Percentiles rank a stretch among this genome's conserved stretches.
These are phyloP conservation scores for Trichaptum fuscoviolaceum DNA, from an alignment of 768 basidiomycete genomes.

Conservation along the genomic window DNA sequence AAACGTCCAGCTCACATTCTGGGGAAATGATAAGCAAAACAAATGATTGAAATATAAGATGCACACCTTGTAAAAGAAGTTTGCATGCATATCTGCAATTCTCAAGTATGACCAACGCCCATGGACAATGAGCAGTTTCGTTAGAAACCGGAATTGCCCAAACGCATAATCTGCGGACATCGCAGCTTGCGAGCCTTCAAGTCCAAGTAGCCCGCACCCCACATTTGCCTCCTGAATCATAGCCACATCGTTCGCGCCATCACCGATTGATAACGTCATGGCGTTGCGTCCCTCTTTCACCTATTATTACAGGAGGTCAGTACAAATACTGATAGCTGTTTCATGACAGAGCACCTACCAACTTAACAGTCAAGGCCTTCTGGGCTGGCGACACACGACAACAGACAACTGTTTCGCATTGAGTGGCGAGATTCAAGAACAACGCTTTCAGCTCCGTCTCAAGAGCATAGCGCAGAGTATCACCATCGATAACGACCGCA, in stretches of 20 bases:
- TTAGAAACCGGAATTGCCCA: constrained; percentile 93
- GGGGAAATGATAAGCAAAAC: constrained; percentile 1
- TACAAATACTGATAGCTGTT: constrained; percentile 10
- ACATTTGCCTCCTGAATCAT: constrained; percentile 99
- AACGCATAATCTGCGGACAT: constrained; percentile 99
- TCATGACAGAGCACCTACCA: constrained; percentile 44
- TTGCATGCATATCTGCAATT: constrained; percentile 93
- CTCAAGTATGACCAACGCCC: constrained; percentile 97
- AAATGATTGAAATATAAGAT: constrained; percentile 4
- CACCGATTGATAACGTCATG: constrained; percentile 96
- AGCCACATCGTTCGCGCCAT: constrained; percentile 96
- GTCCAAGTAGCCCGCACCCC: constrained; percentile 87
- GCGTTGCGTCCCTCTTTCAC: constrained; percentile 94
- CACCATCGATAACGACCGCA: constrained; percentile 95
- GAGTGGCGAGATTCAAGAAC: constrained; percentile 89
- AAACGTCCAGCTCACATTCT: constrained; percentile 92
- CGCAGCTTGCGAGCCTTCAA: constrained; percentile 96
- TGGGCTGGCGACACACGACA: constrained; percentile 97
- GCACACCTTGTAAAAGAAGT: constrained; percentile 94
- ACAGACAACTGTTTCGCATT: constrained; percentile 97
- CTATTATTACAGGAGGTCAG: constrained; percentile 29
- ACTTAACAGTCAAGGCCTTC: constrained; percentile 93
- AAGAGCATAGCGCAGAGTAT: constrained; percentile 81
- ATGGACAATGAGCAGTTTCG: constrained; percentile 87
- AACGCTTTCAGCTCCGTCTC: constrained; percentile 71